A percentile compares a stretch with the other conserved stretches of the same genome.
Conservation (phyloP, 2,329 filamentous ascomycete species). For the Chaetoscypha palmicola region DNA sequence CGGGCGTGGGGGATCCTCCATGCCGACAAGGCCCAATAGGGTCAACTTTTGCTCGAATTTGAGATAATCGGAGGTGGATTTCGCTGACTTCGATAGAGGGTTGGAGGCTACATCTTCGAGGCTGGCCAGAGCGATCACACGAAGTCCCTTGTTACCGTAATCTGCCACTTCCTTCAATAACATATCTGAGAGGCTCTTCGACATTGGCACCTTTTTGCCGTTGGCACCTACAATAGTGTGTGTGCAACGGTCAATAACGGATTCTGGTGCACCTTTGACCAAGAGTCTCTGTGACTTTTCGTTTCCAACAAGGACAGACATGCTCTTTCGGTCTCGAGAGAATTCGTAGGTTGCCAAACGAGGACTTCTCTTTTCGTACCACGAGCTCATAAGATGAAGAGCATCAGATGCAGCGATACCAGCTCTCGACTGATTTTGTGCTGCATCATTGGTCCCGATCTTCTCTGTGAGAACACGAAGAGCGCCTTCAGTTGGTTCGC, state of each 20-base stretch:
- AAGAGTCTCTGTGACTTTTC: conserved; percentile 70
- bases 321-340: conserved; percentile 95
- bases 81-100: conserved; percentile 65
- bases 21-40: conserved; percentile 84
- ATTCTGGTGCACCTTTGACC: conserved; percentile 94
- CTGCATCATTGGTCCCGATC: conserved; percentile 61
- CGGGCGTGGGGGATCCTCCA: conserved; percentile 92
- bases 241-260: conserved; percentile 86
- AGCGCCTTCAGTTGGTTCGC: conserved; percentile 92
- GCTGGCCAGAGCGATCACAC: conserved; percentile 87
- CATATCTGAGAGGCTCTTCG: conserved; percentile 59
- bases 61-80: conserved; percentile 75
- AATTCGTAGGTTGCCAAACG: conserved; percentile 90
- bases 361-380: conserved; percentile 70
- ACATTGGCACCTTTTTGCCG: conserved; percentile 70
- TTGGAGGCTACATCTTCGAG: conserved; percentile 68
- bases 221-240: conserved; percentile 69
- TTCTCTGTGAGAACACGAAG: conserved; percentile 89
- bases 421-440: conserved; percentile 44
- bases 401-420: conserved; percentile 47
- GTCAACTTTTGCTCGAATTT: conserved; percentile 92
- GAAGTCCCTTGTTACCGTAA: conserved; percentile 87
- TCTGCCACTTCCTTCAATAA: conserved; percentile 75
- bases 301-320: conserved; percentile 84
- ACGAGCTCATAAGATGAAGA: conserved; percentile 74